These are phyloP conservation scores for Zalaria sp. DNA, from an alignment of 2,329 filamentous ascomycete genomes.

Conservation along the genomic window DNA sequence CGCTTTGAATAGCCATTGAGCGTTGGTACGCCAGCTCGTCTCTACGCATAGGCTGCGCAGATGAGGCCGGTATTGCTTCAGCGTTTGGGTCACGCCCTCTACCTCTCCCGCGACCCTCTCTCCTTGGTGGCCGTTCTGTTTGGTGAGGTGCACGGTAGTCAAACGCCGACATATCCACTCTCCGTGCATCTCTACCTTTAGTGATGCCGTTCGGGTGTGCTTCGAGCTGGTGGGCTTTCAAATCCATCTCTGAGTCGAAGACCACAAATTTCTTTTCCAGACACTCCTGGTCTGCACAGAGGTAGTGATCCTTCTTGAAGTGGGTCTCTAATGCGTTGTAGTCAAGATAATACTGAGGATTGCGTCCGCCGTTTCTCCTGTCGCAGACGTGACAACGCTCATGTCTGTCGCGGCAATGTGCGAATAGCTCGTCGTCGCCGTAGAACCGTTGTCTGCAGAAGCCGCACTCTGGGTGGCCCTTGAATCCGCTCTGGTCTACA, in stretches of 20 bases:
- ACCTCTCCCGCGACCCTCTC: slow-evolving; percentile 36
- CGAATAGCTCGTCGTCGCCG: slow-evolving; percentile 85
- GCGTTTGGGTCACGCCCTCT: slow-evolving; percentile 78
- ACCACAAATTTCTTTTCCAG: slow-evolving; percentile 96
- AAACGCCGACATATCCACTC: slow-evolving; percentile 79
- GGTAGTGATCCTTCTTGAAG: slow-evolving; percentile 74
- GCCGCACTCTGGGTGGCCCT: slow-evolving; percentile 83
- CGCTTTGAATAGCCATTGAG: slow-evolving; percentile 79
- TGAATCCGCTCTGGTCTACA: slow-evolving; percentile 87
- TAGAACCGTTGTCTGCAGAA: slow-evolving; percentile 92
- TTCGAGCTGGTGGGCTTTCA: slow-evolving; percentile 84
- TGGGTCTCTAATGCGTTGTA: slow-evolving; percentile 78
- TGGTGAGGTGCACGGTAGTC: slow-evolving; percentile 63
- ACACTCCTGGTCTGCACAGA: slow-evolving; percentile 76
- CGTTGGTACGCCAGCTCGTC: slow-evolving; percentile 87
- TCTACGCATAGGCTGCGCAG: slow-evolving; percentile 64
- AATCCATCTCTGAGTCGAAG: slow-evolving; percentile 84
- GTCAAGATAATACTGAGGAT: slow-evolving; percentile 82
- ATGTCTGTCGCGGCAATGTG: slow-evolving; percentile 86
- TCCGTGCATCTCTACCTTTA: slow-evolving; percentile 72
- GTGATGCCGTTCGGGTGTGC: slow-evolving; percentile 67
- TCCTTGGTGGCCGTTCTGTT: slow-evolving; percentile 37
- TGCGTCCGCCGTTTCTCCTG: slow-evolving; percentile 43
- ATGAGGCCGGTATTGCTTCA: slow-evolving; percentile 61
- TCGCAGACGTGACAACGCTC: slow-evolving; percentile 95